Percentiles rank a stretch among this genome's conserved stretches.
phyloP scores from a whole-genome alignment of 148 eudicot genomes.

The Cornus kousa region DNA sequence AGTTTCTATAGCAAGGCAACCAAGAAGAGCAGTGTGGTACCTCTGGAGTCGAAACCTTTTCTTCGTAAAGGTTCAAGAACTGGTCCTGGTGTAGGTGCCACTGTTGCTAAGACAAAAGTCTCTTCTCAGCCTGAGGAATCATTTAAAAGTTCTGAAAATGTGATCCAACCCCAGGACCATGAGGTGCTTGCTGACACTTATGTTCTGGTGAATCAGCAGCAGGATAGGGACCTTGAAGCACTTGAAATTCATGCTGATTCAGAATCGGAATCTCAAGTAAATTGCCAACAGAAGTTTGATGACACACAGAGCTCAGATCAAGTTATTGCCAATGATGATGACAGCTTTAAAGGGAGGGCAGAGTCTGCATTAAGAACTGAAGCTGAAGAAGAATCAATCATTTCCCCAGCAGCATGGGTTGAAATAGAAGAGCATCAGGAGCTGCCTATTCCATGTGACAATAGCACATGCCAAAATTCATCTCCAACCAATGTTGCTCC shows the following conservation, averaged over 20 bases:
- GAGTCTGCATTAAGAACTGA: constrained; percentile 35
- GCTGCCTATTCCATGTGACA: constrained; percentile 29
- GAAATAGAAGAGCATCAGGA: constrained; percentile 63
- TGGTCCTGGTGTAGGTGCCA: constrained; percentile 37
- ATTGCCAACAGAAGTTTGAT: constrained; percentile 21
- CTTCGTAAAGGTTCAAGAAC: constrained; percentile 60
- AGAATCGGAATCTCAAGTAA: constrained; percentile 28
- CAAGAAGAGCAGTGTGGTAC: constrained; percentile 94
- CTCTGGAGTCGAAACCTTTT: constrained; percentile 82
- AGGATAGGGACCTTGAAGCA: constrained; percentile 24
- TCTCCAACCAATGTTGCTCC: constrained; percentile 34
- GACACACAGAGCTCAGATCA: constrained; percentile 25
- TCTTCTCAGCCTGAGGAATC: constrained; percentile 41
- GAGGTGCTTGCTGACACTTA: constrained; percentile 27
- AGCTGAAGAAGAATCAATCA: constrained; percentile 54
- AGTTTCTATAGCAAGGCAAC: constrained; percentile 63
- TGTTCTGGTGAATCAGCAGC: constrained; percentile 26
- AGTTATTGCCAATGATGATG: constrained; percentile 29
- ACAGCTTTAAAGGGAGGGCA: constrained; percentile 15
- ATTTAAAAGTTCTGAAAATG: constrained; percentile 32
- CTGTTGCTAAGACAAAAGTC: constrained; percentile 35
- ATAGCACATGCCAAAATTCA: constrained; percentile 27
- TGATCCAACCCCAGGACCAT: constrained; percentile 28
- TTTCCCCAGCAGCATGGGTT: constrained; percentile 89
- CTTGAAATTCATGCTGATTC: constrained; percentile 22